These are phyloP conservation scores for Closterium sp. DNA, from an alignment of 139 green algal genomes.

Conservation along the genomic window DNA sequence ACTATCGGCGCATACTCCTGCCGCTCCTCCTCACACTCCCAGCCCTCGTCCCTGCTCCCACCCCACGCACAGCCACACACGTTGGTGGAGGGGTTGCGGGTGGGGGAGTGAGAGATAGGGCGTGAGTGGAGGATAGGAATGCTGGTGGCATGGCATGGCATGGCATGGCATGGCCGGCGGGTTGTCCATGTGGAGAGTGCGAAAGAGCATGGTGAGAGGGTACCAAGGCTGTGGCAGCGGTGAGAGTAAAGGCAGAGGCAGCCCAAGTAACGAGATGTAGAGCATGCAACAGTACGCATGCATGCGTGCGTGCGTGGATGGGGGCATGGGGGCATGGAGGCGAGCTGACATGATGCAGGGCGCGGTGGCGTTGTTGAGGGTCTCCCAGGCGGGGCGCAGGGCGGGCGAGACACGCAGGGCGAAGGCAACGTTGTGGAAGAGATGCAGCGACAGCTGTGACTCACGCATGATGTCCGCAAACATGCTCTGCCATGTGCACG, in stretches of 20 bases:
- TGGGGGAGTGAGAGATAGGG: background rate
- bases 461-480: background rate
- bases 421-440: background rate
- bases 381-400: background rate
- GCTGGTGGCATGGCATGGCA: background rate
- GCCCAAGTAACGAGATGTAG: background rate
- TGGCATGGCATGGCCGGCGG: background rate
- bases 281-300: background rate
- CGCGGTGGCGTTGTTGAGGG: background rate
- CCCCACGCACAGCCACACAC: background rate
- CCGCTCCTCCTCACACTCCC: background rate
- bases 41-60: background rate
- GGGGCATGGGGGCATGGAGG: background rate
- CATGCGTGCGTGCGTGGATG: background rate
- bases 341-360: background rate
- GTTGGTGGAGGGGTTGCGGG: background rate
- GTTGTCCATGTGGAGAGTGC: too few species aligned
- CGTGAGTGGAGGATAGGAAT: background rate
- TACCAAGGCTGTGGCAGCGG: background rate
- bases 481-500: background rate
- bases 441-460: background rate
- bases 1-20: slow-evolving; percentile 10
- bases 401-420: background rate
- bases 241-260: background rate
- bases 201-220: background rate